Evolutionary conservation across 345 rosid species (phyloP).

Genomic region (Brassica napus): DNA sequence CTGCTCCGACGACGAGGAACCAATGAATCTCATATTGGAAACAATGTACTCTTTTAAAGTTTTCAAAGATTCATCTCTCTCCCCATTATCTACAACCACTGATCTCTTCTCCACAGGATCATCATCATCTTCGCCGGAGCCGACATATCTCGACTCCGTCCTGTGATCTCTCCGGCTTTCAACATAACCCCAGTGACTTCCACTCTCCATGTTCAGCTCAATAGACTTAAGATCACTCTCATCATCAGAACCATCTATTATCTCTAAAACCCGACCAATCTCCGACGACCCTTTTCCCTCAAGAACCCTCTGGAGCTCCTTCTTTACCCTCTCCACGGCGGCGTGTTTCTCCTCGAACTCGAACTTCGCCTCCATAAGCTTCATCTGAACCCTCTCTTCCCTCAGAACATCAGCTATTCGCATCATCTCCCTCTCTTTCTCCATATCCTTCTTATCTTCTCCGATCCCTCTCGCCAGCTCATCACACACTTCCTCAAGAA

Average conservation of each 20-base stretch:
- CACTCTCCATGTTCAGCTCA: conserved; percentile 89
- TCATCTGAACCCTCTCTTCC: conserved; percentile 97
- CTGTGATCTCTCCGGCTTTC: too few relatives aligned
- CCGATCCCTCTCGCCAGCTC: conserved; percentile 80
- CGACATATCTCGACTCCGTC: too few relatives aligned
- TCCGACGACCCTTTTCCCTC: conserved; percentile 36
- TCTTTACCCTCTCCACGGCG: conserved; percentile 64
- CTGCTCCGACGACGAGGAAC: conserved; percentile 26
- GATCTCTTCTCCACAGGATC: conserved; percentile 45
- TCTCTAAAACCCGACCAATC: conserved; percentile 55
- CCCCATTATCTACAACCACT: conserved; percentile 48
- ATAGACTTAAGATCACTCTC: conserved; percentile 92
- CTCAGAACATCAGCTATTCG: conserved; percentile 87
- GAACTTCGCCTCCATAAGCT: conserved; percentile 79
- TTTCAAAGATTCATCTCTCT: conserved; percentile 49
- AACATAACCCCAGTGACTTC: conserved; percentile 75
- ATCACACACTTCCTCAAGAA: conserved; percentile 82
- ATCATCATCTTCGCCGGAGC: too few relatives aligned
- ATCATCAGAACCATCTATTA: conserved; percentile 50
- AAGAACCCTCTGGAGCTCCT: conserved; percentile 67
- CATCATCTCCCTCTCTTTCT: conserved; percentile 95
- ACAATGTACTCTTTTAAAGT: conserved; percentile 58
- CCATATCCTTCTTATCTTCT: conserved; percentile 80
- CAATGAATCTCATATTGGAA: conserved; percentile 39
- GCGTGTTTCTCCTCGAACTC: conserved; percentile 90